Percentiles rank a stretch among this genome's conserved stretches.
Conservation (phyloP, 140 eudicot species). For the Cichorium intybus region DNA sequence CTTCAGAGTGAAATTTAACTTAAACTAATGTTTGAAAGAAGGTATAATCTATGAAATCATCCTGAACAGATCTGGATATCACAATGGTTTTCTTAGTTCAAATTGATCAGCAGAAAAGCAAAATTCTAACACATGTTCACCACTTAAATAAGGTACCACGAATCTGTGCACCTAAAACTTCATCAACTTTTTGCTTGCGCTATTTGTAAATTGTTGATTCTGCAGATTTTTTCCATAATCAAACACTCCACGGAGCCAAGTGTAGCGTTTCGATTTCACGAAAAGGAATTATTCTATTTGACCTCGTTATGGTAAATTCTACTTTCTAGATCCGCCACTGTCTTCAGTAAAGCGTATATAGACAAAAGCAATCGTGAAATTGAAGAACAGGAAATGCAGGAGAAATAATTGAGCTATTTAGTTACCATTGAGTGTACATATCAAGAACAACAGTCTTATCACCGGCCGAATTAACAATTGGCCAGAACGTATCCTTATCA, state of each 20-base stretch:
- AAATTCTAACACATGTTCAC: background rate
- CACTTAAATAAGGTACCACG: too few relatives aligned
- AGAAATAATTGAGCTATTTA: background rate
- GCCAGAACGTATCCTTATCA: slow-evolving; percentile 83
- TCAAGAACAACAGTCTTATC: slow-evolving; percentile 79
- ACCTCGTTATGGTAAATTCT: background rate
- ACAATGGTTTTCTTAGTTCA: background rate
- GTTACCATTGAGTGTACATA: slow-evolving; percentile 93
- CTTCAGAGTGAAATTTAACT: background rate
- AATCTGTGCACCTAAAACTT: background rate
- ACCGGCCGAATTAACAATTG: slow-evolving; percentile 77
- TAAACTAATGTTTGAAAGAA: background rate
- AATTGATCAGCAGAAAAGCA: background rate
- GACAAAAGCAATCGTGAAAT: background rate
- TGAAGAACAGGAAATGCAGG: background rate
- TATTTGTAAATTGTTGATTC: background rate
- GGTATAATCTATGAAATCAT: background rate
- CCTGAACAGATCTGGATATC: background rate
- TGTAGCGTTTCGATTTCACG: background rate
- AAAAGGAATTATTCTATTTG: background rate
- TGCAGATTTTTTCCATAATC: background rate
- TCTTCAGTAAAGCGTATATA: background rate
- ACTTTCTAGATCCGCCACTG: background rate
- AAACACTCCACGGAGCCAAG: background rate
- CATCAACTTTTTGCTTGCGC: background rate